Percentiles rank a stretch among this genome's conserved stretches.
These are phyloP conservation scores for Beauveria varroae DNA, from an alignment of 2,329 filamentous ascomycete genomes.

Conservation along the genomic window DNA sequence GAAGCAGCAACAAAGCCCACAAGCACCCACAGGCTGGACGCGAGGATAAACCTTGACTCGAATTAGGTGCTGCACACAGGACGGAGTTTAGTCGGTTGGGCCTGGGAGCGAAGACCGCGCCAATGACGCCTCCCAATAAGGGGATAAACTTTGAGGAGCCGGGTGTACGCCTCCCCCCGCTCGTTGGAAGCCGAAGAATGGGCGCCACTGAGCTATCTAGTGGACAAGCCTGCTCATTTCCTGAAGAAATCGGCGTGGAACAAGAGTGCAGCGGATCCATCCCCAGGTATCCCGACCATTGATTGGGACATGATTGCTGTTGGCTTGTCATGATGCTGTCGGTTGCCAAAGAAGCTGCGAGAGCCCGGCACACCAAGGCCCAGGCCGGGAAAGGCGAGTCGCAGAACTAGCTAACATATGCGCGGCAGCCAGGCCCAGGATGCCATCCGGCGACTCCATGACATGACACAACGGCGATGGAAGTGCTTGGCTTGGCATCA, in stretches of 20 bases:
- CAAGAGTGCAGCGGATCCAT: not conserved
- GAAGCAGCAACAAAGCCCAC: not conserved
- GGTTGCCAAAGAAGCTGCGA: not conserved
- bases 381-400: not conserved
- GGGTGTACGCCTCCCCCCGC: not conserved
- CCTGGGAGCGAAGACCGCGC: not conserved
- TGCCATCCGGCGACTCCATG: not conserved
- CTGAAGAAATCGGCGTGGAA: not conserved
- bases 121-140: constrained; percentile 1
- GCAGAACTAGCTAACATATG: not conserved
- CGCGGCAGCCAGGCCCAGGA: not conserved
- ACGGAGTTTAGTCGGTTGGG: not conserved
- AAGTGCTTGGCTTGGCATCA: not conserved
- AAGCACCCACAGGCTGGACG: not conserved
- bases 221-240: constrained; percentile 2
- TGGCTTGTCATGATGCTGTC: not conserved
- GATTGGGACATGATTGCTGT: not conserved
- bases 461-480: not conserved
- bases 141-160: not conserved
- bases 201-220: not conserved
- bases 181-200: not conserved
- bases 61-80: not conserved
- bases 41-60: constrained; percentile 3
- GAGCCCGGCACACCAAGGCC: not conserved
- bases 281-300: not conserved